Evolutionary conservation across 2,329 filamentous ascomycete genomes (phyloP), one percentile per base, ranked within the genome.

Genomic region (Didymella pinodella): DNA sequence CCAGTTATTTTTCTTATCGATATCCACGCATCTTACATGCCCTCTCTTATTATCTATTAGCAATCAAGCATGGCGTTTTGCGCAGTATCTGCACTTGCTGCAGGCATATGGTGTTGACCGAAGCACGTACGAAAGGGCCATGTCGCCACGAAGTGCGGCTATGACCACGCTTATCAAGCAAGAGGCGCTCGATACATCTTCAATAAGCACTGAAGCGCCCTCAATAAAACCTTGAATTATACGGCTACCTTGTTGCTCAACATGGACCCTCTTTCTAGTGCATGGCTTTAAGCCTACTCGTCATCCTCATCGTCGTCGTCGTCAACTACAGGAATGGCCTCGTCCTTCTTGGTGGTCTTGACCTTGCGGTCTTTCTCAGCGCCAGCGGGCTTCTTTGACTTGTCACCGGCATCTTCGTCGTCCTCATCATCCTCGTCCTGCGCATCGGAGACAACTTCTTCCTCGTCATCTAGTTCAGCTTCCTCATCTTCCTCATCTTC

Each of bases 371-470:
- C 67, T 58, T 75, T 75, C 60, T 75, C 71, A 25, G 68, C 69
- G 34, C 68, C 70, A 36, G 74, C 68, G 36, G 70, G 65, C 68
- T 75, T 77, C 68, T 81, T 71, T 53, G 78, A 63, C 61, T 70
- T 65, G 36, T 68, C 65, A 38, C 71, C 79, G 48, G 81, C 72
- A 57, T 76, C 77, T 48, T 77, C 73, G 20, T 73, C 66, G 44
- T 77, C 69, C 7, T 61, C 62, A 10, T 70, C 69, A 7, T 67
- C 70, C 10, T 70, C 69, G n/a, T 67, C 69, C 25, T 40, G 48
- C 5, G 38, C 57, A 8, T 60, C 52, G 6, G 57, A 60, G 18
- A 38, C 48, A 32, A 38, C 51, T 48, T 54, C 56, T 64, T 67
- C 68, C 4, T 70, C 70, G 6, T 70, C 72, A 32, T 76, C 77